Evolutionary conservation across 257 asterid species (phyloP).

Genomic region (Prunella vulgaris): DNA sequence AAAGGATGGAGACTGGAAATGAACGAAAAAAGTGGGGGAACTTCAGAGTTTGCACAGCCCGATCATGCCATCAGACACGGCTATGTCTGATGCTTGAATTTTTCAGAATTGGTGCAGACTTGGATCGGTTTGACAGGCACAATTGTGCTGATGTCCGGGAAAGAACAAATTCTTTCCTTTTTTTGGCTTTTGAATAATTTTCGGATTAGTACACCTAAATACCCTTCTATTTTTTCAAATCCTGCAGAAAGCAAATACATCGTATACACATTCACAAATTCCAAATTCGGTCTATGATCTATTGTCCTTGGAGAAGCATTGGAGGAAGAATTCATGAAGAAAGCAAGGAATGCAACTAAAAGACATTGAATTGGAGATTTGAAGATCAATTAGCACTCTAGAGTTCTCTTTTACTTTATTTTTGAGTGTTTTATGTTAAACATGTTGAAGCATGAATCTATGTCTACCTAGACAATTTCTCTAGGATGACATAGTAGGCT

Average conservation of each 20-base stretch:
- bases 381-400: not conserved
- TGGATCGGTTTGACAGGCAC: no score
- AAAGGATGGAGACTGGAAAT: no score
- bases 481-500: not conserved
- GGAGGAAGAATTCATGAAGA: not conserved
- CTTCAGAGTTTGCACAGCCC: no score
- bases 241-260: not conserved
- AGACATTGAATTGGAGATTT: not conserved
- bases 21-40: no score
- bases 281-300: not conserved
- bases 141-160: no score
- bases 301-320: not conserved
- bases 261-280: not conserved
- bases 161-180: no score
- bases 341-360: not conserved
- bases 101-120: no score
- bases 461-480: not conserved
- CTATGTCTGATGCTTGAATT: no score
- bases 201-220: not conserved
- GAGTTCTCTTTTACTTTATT: not conserved
- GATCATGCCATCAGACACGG: no score
- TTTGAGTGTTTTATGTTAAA: not conserved
- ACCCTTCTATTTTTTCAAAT: not conserved
- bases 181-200: no score
- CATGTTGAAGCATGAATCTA: not conserved